Percentiles rank a stretch among this genome's conserved stretches.
phyloP scores from a whole-genome alignment of 2,329 filamentous ascomycete genomes.

The Colletotrichum navitas region DNA sequence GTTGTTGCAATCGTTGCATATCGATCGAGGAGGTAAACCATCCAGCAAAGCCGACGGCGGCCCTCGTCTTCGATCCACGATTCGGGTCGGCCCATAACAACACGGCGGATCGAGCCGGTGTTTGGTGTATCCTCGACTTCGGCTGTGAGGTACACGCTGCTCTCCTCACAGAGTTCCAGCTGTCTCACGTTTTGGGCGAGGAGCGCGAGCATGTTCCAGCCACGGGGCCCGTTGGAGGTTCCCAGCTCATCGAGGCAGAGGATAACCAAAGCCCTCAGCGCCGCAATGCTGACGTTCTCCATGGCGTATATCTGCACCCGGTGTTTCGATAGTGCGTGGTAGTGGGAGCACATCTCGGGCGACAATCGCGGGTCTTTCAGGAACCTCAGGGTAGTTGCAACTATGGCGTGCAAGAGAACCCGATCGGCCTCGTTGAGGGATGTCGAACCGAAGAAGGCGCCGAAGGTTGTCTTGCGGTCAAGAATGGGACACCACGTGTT shows the following conservation, averaged over 20 bases:
- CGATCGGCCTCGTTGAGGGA: conserved; percentile 55
- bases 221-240: conserved; percentile 57
- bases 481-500: conserved; percentile 69
- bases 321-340: conserved; percentile 55
- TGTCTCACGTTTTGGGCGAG: conserved; percentile 56
- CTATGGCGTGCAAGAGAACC: conserved; percentile 58
- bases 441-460: conserved; percentile 56
- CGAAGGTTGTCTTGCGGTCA: conserved; percentile 58
- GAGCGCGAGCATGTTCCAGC: conserved; percentile 57
- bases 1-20: conserved; percentile 59
- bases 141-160: conserved; percentile 52
- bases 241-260: conserved; percentile 57
- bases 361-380: conserved; percentile 55
- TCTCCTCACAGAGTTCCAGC: conserved; percentile 56
- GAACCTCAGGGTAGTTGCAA: conserved; percentile 58
- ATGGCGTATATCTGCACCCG: conserved; percentile 58
- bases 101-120: conserved; percentile 52
- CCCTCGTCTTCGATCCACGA: conserved; percentile 62
- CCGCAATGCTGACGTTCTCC: conserved; percentile 56
- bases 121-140: conserved; percentile 50
- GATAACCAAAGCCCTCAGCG: conserved; percentile 56
- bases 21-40: conserved; percentile 59
- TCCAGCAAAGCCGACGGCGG: conserved; percentile 57
- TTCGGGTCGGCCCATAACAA: conserved; percentile 52
- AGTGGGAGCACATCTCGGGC: conserved; percentile 53